Base-by-base conservation (phyloP, 2,329 filamentous ascomycete species). In the Trichophyton verrucosum region DNA sequence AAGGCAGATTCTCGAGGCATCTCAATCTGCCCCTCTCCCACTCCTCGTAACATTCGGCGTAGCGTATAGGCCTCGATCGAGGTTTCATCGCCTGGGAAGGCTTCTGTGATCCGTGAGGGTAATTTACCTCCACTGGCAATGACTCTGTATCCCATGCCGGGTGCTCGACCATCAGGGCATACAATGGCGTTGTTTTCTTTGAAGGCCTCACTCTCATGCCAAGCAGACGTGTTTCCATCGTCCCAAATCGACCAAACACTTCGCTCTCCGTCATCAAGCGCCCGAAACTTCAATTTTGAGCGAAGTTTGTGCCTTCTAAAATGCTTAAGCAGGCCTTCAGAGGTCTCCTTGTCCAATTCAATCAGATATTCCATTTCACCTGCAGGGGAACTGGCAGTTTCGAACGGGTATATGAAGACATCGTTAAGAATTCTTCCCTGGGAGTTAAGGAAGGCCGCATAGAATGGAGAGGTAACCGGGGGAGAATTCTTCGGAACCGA, bases 271-370 rank as follows among this genome's bases (percentile, higher is more conserved):
- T 80, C 77, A 2, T 85, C 82, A 2, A 95, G 69, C 24, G 86
- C 73, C 30, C 85, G 81, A 55, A 94, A 78, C 59, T 80, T 78
- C 64, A 97, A 81, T 74, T 92, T 92, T 56, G 88, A 85, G 58
- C 92, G 81, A 64, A 99, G 78, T 72, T 91, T 96, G 74, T 95
- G 95, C 63, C 89, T 84, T 72, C 86, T 88, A 61, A 99, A 78
- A 73, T 94, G 89, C 66, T 82, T 84, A 62, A 85, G 71, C 61
- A 97, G 72, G 2, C 71, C 75, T 1, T 81, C 75, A 0, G 83
- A 82, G 68, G 91, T 82, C 3, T 75, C 76, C 3, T 82, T 83
- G 73, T 96, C 91, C 11, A 91, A 87, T 70, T 99, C 94, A 62
- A 99, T 80, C 62, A 96, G 74, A 78, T 88, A 92, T 33, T 80